A percentile compares a stretch with the other conserved stretches of the same genome.
phyloP scores from a whole-genome alignment of 2,329 filamentous ascomycete genomes.

The Fulvia fulva region DNA sequence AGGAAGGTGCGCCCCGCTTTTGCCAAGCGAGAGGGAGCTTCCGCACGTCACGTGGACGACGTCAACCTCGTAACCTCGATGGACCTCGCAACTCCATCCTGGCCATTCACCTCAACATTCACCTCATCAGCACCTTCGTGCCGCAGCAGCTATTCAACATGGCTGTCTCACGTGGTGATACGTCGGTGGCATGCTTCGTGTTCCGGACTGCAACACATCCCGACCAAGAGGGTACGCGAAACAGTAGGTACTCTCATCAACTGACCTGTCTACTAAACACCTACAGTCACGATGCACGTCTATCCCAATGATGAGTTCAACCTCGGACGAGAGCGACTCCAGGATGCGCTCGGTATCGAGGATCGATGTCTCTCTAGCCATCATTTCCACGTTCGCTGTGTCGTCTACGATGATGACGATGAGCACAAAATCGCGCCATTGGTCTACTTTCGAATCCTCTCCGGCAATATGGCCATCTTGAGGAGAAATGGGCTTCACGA shows the following conservation, averaged over 20 bases:
- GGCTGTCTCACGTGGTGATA: conserved; percentile 4
- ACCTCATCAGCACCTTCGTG: neutral
- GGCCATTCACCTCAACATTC: neutral
- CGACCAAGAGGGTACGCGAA: conserved; percentile 4
- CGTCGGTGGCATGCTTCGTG: conserved; percentile 9
- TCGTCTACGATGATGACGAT: conserved; percentile 41
- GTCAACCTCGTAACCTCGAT: neutral
- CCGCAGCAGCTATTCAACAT: conserved; percentile 19
- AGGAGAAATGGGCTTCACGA: conserved; percentile 21
- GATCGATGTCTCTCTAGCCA: conserved; percentile 42
- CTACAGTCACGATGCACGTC: neutral
- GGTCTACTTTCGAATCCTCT: conserved; percentile 46
- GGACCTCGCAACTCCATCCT: neutral
- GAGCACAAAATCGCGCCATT: conserved; percentile 39
- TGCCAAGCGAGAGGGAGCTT: neutral
- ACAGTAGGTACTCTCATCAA: neutral
- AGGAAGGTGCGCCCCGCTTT: neutral
- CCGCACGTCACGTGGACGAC: neutral
- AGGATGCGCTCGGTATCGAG: conserved; percentile 20
- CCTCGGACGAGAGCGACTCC: conserved; percentile 30
- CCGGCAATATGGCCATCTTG: conserved; percentile 41
- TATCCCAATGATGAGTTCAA: conserved; percentile 24
- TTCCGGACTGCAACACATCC: conserved; percentile 11
- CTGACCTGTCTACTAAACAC: conserved; percentile 2
- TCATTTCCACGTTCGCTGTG: conserved; percentile 46